phyloP scores from a whole-genome alignment of 2,329 filamentous ascomycete genomes.

The Botrytis byssoidea region DNA sequence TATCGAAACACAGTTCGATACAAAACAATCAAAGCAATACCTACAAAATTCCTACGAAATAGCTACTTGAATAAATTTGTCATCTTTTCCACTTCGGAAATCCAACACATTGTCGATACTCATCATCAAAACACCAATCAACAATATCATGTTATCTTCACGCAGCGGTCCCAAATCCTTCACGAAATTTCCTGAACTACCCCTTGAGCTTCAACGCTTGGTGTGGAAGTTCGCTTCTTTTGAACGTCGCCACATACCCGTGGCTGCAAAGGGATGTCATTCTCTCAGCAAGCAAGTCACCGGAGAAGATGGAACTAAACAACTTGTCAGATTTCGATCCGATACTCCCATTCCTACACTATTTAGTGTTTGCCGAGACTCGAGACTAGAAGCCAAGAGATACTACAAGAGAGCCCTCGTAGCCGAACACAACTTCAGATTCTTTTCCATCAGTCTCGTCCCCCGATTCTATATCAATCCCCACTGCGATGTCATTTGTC shows the following conservation, averaged over 20 bases:
- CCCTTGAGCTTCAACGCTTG: neutral
- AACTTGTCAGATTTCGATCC: neutral
- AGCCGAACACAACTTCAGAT: neutral
- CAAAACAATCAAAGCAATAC: neutral
- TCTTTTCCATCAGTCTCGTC: neutral
- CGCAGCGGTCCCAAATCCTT: neutral
- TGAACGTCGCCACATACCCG: neutral
- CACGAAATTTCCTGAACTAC: neutral
- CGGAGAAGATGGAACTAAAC: neutral
- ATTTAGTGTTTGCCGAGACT: neutral
- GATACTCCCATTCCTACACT: neutral
- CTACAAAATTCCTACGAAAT: neutral
- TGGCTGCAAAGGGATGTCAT: neutral
- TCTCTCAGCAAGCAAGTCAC: neutral
- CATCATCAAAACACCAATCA: neutral
- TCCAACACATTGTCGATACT: neutral
- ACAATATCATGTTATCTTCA: neutral
- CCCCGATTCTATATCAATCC: constrained; percentile 2
- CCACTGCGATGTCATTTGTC: neutral
- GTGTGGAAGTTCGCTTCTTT: neutral
- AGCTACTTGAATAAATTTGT: neutral
- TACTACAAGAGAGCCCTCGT: neutral
- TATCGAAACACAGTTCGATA: neutral
- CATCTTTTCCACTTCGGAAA: neutral
- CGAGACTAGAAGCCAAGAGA: neutral